Conservation (phyloP, 257 asterid genomes). For the Hygrophila difformis region DNA sequence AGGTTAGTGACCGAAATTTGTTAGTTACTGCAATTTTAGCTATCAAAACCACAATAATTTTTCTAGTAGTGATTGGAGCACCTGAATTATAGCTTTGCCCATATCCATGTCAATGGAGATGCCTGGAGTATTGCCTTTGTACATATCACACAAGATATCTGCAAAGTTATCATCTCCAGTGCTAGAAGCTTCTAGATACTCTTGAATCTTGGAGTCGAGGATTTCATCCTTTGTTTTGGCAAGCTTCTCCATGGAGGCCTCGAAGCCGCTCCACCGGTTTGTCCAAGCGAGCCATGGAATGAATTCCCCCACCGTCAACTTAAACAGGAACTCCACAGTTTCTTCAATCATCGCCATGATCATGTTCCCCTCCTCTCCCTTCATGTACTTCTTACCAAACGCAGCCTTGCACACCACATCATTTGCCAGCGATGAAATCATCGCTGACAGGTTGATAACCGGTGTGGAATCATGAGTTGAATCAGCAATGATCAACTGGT, state of each 20-base stretch:
- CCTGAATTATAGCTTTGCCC: no score
- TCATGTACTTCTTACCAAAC: slow-evolving; percentile 11
- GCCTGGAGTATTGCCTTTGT: slow-evolving; percentile 12
- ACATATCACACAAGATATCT: slow-evolving; percentile 14
- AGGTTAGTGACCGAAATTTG: no score
- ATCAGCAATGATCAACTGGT: slow-evolving; percentile 1
- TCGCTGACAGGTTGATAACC: no score
- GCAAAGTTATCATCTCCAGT: no score
- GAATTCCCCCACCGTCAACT: slow-evolving; percentile 14
- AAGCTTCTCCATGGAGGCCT: slow-evolving; percentile 1
- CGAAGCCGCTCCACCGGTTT: slow-evolving; percentile 10
- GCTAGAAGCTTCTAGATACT: not conserved
- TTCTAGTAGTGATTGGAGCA: no score
- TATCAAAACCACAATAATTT: no score
- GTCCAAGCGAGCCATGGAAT: slow-evolving; percentile 27
- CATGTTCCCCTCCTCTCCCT: slow-evolving; percentile 1
- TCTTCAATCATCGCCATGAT: not conserved
- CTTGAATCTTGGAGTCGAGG: not conserved
- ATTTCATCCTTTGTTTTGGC: slow-evolving; percentile 9
- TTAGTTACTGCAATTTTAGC: no score
- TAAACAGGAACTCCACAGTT: not conserved
- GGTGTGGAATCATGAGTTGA: not conserved
- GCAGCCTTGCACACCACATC: slow-evolving; percentile 11
- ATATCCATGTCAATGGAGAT: slow-evolving; percentile 14
- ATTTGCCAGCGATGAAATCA: slow-evolving; percentile 7